phyloP scores from a whole-genome alignment of 2,329 filamentous ascomycete genomes.

The Arthroderma sp. region DNA sequence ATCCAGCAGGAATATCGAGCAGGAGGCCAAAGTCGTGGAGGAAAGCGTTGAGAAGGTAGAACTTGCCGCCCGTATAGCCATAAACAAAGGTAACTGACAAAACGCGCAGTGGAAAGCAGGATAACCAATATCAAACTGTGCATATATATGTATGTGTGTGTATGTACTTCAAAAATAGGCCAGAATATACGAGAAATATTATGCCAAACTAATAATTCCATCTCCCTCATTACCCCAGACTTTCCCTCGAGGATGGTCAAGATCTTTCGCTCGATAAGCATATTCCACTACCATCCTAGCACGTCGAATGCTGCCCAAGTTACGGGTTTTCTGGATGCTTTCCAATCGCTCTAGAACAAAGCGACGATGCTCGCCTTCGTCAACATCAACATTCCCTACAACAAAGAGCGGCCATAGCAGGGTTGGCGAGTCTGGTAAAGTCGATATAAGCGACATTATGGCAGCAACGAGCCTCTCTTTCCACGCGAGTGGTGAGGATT shows the following conservation, averaged over 20 bases:
- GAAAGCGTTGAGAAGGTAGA: no score
- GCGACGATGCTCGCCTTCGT: slow-evolving; percentile 16
- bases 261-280: slow-evolving; percentile 12
- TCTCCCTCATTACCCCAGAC: slow-evolving; percentile 6
- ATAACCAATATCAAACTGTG: no score
- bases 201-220: slow-evolving; percentile 10
- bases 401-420: slow-evolving; percentile 16
- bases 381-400: slow-evolving; percentile 15
- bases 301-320: slow-evolving; percentile 18
- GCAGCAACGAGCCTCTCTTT: slow-evolving; percentile 10
- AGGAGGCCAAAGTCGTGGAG: no score
- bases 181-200: not conserved
- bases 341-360: slow-evolving; percentile 19
- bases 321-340: slow-evolving; percentile 14
- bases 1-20: no score
- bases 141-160: not conserved
- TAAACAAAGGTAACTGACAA: no score
- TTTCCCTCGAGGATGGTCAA: slow-evolving; percentile 9
- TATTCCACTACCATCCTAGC: slow-evolving; percentile 14
- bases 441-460: slow-evolving; percentile 14
- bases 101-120: no score
- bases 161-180: not conserved
- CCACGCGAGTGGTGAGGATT: slow-evolving; percentile 3
- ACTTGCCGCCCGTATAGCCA: no score
- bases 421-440: slow-evolving; percentile 13